A percentile compares a stretch with the other conserved stretches of the same genome.
Evolutionary conservation across 768 basidiomycete species (phyloP).

Genomic region (Mycena amicta): DNA sequence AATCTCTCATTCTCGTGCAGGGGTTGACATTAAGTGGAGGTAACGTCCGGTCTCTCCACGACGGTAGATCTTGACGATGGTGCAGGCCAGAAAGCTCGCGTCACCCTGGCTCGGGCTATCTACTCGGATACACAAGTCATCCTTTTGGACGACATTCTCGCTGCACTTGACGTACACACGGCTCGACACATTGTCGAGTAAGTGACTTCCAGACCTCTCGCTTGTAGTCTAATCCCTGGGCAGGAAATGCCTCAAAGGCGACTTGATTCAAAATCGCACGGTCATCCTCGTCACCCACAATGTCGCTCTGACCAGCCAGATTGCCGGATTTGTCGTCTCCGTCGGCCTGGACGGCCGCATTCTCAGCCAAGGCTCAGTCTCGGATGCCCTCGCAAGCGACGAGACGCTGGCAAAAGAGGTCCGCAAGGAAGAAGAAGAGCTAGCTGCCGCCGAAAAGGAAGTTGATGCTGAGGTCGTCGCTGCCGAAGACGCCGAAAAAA

Average conservation of each 20-base stretch:
- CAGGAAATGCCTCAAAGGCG: conserved; percentile 75
- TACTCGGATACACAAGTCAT: conserved; percentile 60
- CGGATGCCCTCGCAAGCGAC: conserved; percentile 49
- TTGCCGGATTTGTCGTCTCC: conserved; percentile 61
- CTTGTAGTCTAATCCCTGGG: neutral
- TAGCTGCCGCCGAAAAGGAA: conserved; percentile 31
- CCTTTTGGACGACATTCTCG: conserved; percentile 73
- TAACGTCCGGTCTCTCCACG: too few relatives aligned
- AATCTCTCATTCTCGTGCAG: neutral
- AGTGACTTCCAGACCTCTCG: neutral
- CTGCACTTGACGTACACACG: conserved; percentile 73
- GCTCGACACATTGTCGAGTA: conserved; percentile 76
- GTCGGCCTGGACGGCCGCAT: conserved; percentile 57
- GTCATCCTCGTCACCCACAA: conserved; percentile 66
- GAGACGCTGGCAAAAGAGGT: conserved; percentile 34
- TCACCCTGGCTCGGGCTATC: conserved; percentile 50
- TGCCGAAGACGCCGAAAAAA: conserved; percentile 20
- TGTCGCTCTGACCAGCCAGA: conserved; percentile 52
- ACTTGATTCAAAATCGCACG: conserved; percentile 75
- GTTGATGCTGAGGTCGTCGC: conserved; percentile 17
- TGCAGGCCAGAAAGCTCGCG: conserved; percentile 51
- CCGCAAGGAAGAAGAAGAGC: conserved; percentile 32
- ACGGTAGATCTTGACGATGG: too few relatives aligned
- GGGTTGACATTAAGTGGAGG: conserved; percentile 39
- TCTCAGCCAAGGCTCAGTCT: conserved; percentile 50